Base-by-base conservation (phyloP, 2,329 filamentous ascomycete genomes). In the Shiraia sp. region DNA sequence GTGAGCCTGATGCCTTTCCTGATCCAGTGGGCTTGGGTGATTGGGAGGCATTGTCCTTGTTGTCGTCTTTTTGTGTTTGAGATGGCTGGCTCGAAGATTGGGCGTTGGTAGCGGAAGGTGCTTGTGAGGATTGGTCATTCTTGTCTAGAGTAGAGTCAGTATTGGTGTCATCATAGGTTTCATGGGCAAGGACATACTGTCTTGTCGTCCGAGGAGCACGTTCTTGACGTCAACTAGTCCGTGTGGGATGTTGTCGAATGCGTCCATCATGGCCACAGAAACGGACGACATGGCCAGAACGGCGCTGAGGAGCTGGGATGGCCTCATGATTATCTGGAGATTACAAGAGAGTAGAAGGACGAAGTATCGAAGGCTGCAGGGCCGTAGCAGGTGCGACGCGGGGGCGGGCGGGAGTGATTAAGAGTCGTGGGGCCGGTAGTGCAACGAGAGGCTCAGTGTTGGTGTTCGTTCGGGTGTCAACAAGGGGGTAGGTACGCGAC, bases 251-350 rank as follows among this genome's bases (percentile, higher is more conserved):
- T 60, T 57, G 47, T 61, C 62, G 33, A 68, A 66, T 13, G 56
- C 53, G 40, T 66, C 59, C 14, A 62, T 55, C 40, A 65, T 61
- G 28, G 68, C 66, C 10, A 60, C 57, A 16, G 66, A 57, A 16
- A 63, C 55, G 13, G 67, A 68, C 30, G 67, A 68, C 47, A 71
- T 51, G 47, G 68, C 65, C 52, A 70, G 42, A 16, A 62, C 55
- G 49, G 65, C 63, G 42, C 64, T 66, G 47, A 71, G 57, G 40
- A 71, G 45, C 58, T 70, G 68, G 31, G 64, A 59, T 13, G 67
- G 65, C 59, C 62, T 65, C 68, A 71, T 71, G 19, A 47, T 54
- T 17, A 29, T 27, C 42, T 15, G 17, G 23, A 24, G 33, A 28
- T 40, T 29, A 37, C 27, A 40, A 36, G 14, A 41, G 36, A 35